Evolutionary conservation across 2,329 filamentous ascomycete genomes (phyloP).

Genomic region (Sporothrix sp.): DNA sequence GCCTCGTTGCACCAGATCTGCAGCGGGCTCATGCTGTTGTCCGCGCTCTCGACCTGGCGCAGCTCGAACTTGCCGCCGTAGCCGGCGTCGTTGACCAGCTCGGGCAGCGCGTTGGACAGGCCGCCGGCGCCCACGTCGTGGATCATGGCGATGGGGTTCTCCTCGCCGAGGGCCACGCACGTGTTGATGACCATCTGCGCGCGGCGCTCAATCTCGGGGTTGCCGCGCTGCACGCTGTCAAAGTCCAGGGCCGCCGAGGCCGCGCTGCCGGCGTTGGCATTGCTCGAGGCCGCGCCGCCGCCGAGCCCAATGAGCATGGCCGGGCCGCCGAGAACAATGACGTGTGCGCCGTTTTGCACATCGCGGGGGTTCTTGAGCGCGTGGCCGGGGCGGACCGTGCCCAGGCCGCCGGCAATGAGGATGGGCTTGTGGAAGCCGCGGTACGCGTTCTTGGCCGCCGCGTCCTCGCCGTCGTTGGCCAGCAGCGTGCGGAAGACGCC

Average conservation of each 20-base stretch:
- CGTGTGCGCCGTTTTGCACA: constrained; percentile 78
- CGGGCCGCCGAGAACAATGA: constrained; percentile 88
- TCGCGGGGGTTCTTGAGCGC: constrained; percentile 73
- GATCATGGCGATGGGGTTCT: constrained; percentile 91
- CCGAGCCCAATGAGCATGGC: constrained; percentile 97
- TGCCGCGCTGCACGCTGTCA: constrained; percentile 91
- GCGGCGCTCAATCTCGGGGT: constrained; percentile 89
- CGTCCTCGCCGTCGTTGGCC: constrained; percentile 46
- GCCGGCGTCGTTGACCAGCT: constrained; percentile 84
- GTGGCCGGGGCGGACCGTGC: constrained; percentile 82
- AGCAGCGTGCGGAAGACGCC: constrained; percentile 90
- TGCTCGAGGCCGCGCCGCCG: constrained; percentile 88
- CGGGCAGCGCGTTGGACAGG: constrained; percentile 63
- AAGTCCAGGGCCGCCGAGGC: constrained; percentile 90
- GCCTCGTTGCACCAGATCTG: constrained; percentile 98
- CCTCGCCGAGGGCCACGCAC: constrained; percentile 70
- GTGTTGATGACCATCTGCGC: constrained; percentile 98
- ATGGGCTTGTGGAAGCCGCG: constrained; percentile 97
- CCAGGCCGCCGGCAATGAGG: constrained; percentile 94
- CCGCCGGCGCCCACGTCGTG: constrained; percentile 96
- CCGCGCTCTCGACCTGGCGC: constrained; percentile 84
- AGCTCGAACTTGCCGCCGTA: constrained; percentile 88
- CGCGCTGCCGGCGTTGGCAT: constrained; percentile 75
- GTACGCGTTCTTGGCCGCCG: constrained; percentile 45
- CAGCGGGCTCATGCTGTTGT: constrained; percentile 85